Evolutionary conservation across 805 yeast species (phyloP), one percentile per base, ranked within the genome.

Genomic region (Cyberlindnera mycetangii): DNA sequence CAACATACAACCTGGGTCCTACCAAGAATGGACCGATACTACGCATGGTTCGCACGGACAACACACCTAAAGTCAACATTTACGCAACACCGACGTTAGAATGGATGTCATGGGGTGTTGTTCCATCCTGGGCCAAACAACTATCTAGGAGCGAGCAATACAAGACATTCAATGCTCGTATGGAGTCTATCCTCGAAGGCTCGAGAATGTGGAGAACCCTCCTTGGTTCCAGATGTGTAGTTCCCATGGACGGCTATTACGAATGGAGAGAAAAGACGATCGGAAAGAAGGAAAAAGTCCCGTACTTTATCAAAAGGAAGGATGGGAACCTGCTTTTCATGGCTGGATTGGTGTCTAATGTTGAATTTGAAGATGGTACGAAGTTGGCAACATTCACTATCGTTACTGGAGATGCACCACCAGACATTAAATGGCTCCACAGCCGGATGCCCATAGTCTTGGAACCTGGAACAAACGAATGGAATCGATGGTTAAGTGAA

Each of bases 201-300:
- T 70, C 73, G 34, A 66, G 71, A 18, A 62, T 83, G 32, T 89
- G 96, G 96, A 68, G 68, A 7, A 49, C 68, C 1, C 19, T 39
- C 3, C 69, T 77, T 5, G 65, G 72, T 30, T 64, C 71, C 19
- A 64, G 96, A 31, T 89, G 96, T 60, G 81, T 83, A 1, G 78
- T 89, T 0, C 92, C 95, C 0, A 74, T 86, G 32, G 75, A 78
- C 55, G 97, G 97, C 0, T 90, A 90, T 62, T 90, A 78, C 58
- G 97, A 90, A 63, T 90, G 97, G 97, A 51, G 49, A 14, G 53
- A 55, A 19, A 51, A 56, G 15, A 49, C 58, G 2, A 45, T 44
- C 15, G 59, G 57, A 24, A 66, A 62, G 34, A 56, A 56, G 3
- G 68, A 67, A 9, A 83, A 79, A 56, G 60, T 62, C 0, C 97